Conservation (phyloP, 441 rosid genomes). For the Adansonia madagascariensis region DNA sequence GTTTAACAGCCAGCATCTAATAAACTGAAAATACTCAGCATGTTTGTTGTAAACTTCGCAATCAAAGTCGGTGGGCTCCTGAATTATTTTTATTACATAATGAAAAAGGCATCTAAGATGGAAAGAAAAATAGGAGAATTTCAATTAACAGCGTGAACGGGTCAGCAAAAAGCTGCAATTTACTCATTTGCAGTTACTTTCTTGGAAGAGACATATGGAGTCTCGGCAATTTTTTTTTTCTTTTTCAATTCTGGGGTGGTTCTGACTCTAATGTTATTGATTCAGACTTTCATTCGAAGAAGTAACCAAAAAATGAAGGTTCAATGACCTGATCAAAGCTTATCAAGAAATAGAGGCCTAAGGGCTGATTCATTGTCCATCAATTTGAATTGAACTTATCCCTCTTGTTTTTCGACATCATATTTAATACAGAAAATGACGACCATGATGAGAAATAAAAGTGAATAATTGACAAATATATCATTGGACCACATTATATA, state of each 20-base stretch:
- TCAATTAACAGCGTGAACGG: not conserved
- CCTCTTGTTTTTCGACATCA: not conserved
- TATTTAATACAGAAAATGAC: constrained; percentile 8
- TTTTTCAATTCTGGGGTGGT: not conserved
- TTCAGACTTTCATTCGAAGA: not conserved
- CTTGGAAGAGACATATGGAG: constrained; percentile 8
- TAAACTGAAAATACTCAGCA: not conserved
- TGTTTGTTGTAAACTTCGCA: not conserved
- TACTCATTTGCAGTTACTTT: not conserved
- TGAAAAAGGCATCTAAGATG: too few species aligned
- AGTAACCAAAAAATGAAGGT: not conserved
- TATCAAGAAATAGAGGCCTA: not conserved
- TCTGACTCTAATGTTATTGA: not conserved
- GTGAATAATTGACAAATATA: not conserved
- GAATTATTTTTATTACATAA: not conserved
- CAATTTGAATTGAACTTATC: not conserved
- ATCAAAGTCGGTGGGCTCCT: not conserved
- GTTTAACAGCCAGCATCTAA: not conserved
- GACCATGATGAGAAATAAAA: constrained; percentile 7
- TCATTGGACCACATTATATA: not conserved
- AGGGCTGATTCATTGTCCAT: not conserved
- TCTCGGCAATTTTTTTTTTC: not conserved
- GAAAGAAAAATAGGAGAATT: too few species aligned
- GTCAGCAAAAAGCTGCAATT: not conserved
- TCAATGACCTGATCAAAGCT: not conserved